phyloP scores from a whole-genome alignment of 164 flowering plant genomes.

The Dillenia turbinata region DNA sequence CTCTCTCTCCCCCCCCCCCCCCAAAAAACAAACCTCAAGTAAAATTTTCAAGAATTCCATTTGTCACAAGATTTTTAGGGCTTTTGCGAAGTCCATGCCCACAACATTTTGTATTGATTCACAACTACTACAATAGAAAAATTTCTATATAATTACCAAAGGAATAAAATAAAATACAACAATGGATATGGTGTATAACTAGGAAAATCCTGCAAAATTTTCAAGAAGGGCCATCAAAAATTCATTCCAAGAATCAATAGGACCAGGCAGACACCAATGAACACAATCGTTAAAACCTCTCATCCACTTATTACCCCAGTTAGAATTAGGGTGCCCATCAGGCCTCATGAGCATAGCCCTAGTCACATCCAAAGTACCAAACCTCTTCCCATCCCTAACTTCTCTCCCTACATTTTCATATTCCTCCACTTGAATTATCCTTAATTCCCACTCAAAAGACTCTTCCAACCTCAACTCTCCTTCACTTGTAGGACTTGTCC shows the following conservation, averaged over 20 bases:
- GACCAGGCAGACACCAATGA: conserved; percentile 97
- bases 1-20: too few species aligned
- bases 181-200: too few species aligned
- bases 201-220: too few species aligned
- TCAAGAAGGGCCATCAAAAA: conserved; percentile 32
- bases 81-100: too few species aligned
- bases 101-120: too few species aligned
- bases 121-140: too few species aligned
- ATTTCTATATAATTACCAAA: too few species aligned
- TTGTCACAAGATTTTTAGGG: too few species aligned
- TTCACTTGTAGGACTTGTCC: conserved; percentile 45
- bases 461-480: conserved; percentile 18
- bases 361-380: conserved; percentile 64
- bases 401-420: conserved; percentile 31
- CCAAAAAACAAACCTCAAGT: too few species aligned
- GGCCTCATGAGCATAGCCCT: conserved; percentile 82
- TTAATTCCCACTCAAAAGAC: conserved; percentile 39
- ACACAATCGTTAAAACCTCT: conserved; percentile 71
- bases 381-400: conserved; percentile 31
- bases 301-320: conserved; percentile 71
- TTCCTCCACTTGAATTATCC: conserved; percentile 55
- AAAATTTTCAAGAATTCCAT: too few species aligned
- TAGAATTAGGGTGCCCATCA: conserved; percentile 76
- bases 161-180: neutral
- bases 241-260: conserved; percentile 83